phyloP scores from a whole-genome alignment of 495 filamentous ascomycete species.

The Aspergillus hancockii region DNA sequence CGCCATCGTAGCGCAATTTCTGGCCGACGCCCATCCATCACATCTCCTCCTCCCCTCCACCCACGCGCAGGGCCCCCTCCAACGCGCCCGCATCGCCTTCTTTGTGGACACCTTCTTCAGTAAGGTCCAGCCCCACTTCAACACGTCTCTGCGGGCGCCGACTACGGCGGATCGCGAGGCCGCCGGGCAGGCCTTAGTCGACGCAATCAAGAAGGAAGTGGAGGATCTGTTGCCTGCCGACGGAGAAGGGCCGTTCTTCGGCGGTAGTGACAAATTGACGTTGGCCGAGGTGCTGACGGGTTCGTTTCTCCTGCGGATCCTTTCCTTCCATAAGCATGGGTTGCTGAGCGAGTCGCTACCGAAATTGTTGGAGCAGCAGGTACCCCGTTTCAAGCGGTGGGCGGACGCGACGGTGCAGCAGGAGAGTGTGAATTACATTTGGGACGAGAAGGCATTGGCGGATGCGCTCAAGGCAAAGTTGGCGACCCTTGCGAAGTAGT shows the following conservation, averaged over 20 bases:
- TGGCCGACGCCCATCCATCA: slow-evolving; percentile 59
- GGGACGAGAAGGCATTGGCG: slow-evolving; percentile 40
- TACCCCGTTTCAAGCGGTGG: slow-evolving; percentile 71
- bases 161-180: slow-evolving; percentile 39
- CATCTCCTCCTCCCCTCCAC: slow-evolving; percentile 45
- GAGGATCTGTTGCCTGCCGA: slow-evolving; percentile 61
- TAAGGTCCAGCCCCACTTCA: slow-evolving; percentile 57
- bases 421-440: slow-evolving; percentile 70
- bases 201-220: slow-evolving; percentile 67
- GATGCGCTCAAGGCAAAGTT: slow-evolving; percentile 5
- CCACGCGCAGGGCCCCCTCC: slow-evolving; percentile 44
- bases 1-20: slow-evolving; percentile 73
- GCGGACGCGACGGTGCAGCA: slow-evolving; percentile 59
- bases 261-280: slow-evolving; percentile 72
- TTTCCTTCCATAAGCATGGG: slow-evolving; percentile 49
- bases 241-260: slow-evolving; percentile 75
- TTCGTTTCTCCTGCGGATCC: slow-evolving; percentile 64
- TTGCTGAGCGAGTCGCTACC: slow-evolving; percentile 53
- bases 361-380: slow-evolving; percentile 47
- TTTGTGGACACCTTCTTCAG: slow-evolving; percentile 74
- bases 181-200: slow-evolving; percentile 40
- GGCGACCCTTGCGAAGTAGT: not conserved
- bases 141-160: slow-evolving; percentile 41
- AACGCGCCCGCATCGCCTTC: slow-evolving; percentile 69
- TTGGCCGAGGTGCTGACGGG: slow-evolving; percentile 77